phyloP scores from a whole-genome alignment of 768 basidiomycete species.

The Rhodocollybia butyracea region DNA sequence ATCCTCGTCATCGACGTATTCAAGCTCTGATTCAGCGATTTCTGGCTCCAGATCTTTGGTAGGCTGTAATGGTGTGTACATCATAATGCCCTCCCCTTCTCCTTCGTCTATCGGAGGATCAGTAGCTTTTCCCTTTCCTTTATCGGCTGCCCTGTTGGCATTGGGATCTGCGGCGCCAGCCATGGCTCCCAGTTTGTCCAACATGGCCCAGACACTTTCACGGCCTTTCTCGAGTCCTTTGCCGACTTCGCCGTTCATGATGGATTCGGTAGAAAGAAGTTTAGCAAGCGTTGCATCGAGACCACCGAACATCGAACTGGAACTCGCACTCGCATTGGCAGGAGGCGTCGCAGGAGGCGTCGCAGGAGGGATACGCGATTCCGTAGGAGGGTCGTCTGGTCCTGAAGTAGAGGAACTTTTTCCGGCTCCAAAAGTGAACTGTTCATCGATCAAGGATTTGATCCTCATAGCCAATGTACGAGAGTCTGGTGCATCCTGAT shows the following conservation, averaged over 20 bases:
- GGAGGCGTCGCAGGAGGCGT: conserved; percentile 4
- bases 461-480: conserved; percentile 34
- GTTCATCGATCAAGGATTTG: conserved; percentile 31
- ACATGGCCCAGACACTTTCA: conserved; percentile 56
- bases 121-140: conserved; percentile 17
- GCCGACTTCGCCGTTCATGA: conserved; percentile 58
- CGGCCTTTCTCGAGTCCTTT: conserved; percentile 26
- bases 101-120: conserved; percentile 27
- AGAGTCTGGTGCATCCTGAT: conserved; percentile 27
- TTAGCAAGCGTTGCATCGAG: conserved; percentile 47
- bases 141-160: conserved; percentile 1
- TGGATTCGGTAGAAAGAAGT: conserved; percentile 52
- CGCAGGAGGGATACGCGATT: not conserved
- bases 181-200: conserved; percentile 38
- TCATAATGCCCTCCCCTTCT: conserved; percentile 63
- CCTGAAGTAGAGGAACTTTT: conserved; percentile 21
- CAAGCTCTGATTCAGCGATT: conserved; percentile 61
- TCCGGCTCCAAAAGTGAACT: conserved; percentile 28
- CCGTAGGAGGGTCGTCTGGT: not conserved
- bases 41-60: conserved; percentile 60
- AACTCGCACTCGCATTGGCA: not conserved
- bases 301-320: conserved; percentile 22
- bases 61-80: conserved; percentile 71
- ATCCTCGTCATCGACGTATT: conserved; percentile 35
- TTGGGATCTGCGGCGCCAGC: conserved; percentile 1